These are phyloP conservation scores for Macrolepiota albuminosa DNA, from an alignment of 768 basidiomycete genomes.

Conservation along the genomic window DNA sequence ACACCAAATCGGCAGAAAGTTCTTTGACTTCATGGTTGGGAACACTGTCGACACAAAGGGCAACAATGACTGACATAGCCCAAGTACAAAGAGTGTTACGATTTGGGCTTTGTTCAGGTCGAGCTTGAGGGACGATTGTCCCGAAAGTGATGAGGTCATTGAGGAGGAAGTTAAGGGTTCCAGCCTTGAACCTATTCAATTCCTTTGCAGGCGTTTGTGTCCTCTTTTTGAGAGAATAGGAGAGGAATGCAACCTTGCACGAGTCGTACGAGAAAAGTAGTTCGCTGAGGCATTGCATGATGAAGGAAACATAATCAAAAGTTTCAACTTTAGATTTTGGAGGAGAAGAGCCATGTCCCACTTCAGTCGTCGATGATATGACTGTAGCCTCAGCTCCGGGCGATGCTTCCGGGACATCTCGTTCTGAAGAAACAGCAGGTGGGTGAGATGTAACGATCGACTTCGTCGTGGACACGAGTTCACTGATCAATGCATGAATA, in stretches of 20 bases:
- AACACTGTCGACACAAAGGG: slow-evolving; percentile 86
- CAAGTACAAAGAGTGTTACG: slow-evolving; percentile 69
- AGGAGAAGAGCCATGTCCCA: neutral
- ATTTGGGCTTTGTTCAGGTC: slow-evolving; percentile 51
- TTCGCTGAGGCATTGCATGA: slow-evolving; percentile 91
- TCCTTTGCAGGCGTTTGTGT: slow-evolving; percentile 63
- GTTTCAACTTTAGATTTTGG: slow-evolving; percentile 19
- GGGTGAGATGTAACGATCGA: slow-evolving; percentile 28
- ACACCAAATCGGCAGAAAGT: slow-evolving; percentile 69
- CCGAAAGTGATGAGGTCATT: slow-evolving; percentile 79
- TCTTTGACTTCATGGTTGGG: slow-evolving; percentile 68
- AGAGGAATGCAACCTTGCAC: slow-evolving; percentile 86
- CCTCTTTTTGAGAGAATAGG: slow-evolving; percentile 68
- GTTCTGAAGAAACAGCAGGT: slow-evolving; percentile 3
- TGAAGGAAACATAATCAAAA: slow-evolving; percentile 66
- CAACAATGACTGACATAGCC: slow-evolving; percentile 87
- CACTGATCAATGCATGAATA: slow-evolving; percentile 66
- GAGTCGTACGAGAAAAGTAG: slow-evolving; percentile 88
- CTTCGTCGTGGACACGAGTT: slow-evolving; percentile 63
- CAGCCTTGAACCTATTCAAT: slow-evolving; percentile 51
- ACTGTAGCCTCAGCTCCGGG: slow-evolving; percentile 1
- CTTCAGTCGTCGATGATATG: slow-evolving; percentile 1
- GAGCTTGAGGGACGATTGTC: slow-evolving; percentile 61
- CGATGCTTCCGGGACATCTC: neutral
- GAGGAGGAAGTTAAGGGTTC: slow-evolving; percentile 76